Conservation (phyloP, 2,329 filamentous ascomycete species). For the Colletotrichum trifolii region DNA sequence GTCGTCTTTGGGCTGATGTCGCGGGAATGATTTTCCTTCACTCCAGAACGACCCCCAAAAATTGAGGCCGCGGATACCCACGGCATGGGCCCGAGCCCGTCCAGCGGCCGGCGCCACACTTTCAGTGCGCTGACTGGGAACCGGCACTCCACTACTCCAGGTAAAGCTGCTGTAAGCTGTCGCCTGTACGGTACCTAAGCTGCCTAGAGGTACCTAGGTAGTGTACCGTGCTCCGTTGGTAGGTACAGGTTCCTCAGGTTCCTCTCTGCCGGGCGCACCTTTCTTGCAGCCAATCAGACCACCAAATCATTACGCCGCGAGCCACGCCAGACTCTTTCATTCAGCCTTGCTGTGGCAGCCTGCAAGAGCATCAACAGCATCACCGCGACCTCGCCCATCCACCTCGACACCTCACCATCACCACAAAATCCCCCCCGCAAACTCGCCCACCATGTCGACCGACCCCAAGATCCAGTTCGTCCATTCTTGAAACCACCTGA, state of each 20-base stretch:
- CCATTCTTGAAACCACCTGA: neutral
- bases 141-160: no score
- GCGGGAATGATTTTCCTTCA: slow-evolving; percentile 48
- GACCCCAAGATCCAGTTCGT: slow-evolving; percentile 79
- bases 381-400: slow-evolving; percentile 22
- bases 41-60: slow-evolving; percentile 41
- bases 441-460: slow-evolving; percentile 44
- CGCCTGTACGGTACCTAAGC: neutral
- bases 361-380: slow-evolving; percentile 10
- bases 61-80: slow-evolving; percentile 42
- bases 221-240: neutral
- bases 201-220: neutral
- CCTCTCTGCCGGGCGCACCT: no score
- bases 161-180: no score
- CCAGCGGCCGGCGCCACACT: slow-evolving; percentile 6
- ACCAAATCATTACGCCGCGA: slow-evolving; percentile 21
- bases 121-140: slow-evolving; percentile 6
- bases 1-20: slow-evolving; percentile 22
- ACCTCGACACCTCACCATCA: slow-evolving; percentile 24
- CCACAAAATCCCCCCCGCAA: slow-evolving; percentile 38
- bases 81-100: neutral
- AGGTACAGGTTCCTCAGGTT: neutral
- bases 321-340: slow-evolving; percentile 38
- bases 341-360: slow-evolving; percentile 46
- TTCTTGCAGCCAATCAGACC: slow-evolving; percentile 29